A percentile compares a stretch with the other conserved stretches of the same genome.
Evolutionary conservation across 352 stramenopile species (phyloP).

Genomic region (Globisporangium ultimum): DNA sequence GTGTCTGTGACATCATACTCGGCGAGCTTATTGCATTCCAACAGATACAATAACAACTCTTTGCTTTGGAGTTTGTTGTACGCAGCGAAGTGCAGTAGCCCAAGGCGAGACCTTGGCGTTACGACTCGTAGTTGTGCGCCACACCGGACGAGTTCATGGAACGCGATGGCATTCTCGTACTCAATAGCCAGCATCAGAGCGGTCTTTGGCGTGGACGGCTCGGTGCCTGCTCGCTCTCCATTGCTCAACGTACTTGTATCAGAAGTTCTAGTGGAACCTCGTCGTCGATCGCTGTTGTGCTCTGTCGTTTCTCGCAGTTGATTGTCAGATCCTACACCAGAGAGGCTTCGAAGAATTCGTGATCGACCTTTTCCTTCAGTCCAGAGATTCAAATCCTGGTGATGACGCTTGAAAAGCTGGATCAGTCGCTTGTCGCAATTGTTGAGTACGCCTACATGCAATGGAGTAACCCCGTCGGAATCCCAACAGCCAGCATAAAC

Average conservation of each 20-base stretch:
- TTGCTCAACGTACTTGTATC: no score
- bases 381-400: slow-evolving; percentile 59
- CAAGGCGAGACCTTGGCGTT: slow-evolving; percentile 42
- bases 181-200: slow-evolving; percentile 59
- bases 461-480: slow-evolving; percentile 31
- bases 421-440: slow-evolving; percentile 40
- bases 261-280: no score
- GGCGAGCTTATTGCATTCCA: slow-evolving; percentile 12
- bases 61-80: slow-evolving; percentile 7
- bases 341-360: no score
- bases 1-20: slow-evolving; percentile 25
- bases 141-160: slow-evolving; percentile 41
- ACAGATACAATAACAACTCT: slow-evolving; percentile 13
- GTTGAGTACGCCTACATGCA: slow-evolving; percentile 53
- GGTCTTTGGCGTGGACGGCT: slow-evolving; percentile 24
- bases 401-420: slow-evolving; percentile 38
- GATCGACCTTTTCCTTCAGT: slow-evolving; percentile 36
- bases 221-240: neutral
- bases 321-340: no score
- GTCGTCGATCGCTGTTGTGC: neutral
- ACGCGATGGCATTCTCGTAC: slow-evolving; percentile 39
- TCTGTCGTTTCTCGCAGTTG: no score
- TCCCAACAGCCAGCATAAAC: slow-evolving; percentile 56
- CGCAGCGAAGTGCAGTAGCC: slow-evolving; percentile 47
- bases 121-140: slow-evolving; percentile 40